A percentile compares a stretch with the other conserved stretches of the same genome.
Conservation (phyloP, 208 protist genomes). For the Trypanosoma caninum region DNA sequence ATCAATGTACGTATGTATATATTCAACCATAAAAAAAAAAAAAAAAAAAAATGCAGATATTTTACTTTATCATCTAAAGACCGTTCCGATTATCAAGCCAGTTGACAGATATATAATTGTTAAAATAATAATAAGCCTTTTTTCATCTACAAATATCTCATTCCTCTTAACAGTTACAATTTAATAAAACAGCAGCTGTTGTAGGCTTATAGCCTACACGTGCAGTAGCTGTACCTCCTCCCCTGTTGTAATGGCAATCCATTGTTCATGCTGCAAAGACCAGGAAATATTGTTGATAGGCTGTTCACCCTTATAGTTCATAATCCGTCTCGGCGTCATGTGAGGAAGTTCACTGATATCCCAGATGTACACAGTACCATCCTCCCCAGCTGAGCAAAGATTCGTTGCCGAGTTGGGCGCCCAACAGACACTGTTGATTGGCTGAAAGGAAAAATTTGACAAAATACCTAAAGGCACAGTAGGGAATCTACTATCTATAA, state of each 20-base stretch:
- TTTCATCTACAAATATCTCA: too few species aligned
- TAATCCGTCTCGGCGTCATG: constrained; percentile 35
- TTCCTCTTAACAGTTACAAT: too few species aligned
- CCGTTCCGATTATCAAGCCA: too few species aligned
- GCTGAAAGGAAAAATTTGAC: constrained; percentile 69
- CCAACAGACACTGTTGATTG: constrained; percentile 97
- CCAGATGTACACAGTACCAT: constrained; percentile 97
- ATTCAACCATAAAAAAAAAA: neutral
- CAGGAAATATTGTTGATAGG: constrained; percentile 88
- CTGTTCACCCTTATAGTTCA: constrained; percentile 53
- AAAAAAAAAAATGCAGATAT: too few species aligned
- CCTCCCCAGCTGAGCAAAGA: constrained; percentile 95
- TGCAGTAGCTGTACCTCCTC: constrained; percentile 66
- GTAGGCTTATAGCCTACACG: constrained; percentile 24
- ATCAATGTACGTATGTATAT: neutral
- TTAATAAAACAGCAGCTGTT: neutral
- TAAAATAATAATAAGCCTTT: neutral
- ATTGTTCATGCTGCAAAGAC: constrained; percentile 64
- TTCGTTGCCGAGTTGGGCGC: constrained; percentile 92
- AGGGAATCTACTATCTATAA: constrained; percentile 95
- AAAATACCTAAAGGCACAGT: constrained; percentile 84
- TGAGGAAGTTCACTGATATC: constrained; percentile 81
- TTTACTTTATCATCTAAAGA: too few species aligned
- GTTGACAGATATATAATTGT: constrained; percentile 8
- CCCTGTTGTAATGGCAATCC: constrained; percentile 82